These are phyloP conservation scores for Tetradesmus lagerheimii DNA, from an alignment of 139 green algal genomes.

Conservation along the genomic window DNA sequence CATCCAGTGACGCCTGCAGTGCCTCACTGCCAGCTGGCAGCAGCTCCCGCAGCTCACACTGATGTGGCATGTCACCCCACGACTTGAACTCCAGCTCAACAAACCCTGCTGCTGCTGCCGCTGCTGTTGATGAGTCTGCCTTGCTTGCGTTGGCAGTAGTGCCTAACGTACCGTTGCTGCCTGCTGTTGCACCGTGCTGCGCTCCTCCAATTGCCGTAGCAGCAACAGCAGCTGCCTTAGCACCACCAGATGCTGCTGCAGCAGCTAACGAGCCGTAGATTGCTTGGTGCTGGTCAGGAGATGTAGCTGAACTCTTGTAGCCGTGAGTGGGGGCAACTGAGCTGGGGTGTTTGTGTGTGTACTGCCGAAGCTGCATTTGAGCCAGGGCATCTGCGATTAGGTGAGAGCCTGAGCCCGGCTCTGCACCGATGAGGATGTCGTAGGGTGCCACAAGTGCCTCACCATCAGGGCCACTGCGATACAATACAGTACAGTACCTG, in stretches of 20 bases:
- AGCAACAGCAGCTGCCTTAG: neutral
- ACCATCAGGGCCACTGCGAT: neutral
- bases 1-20: neutral
- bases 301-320: neutral
- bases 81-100: conserved; percentile 35
- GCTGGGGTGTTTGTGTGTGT: neutral
- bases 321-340: neutral
- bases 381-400: neutral
- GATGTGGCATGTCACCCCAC: conserved; percentile 15
- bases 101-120: neutral
- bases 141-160: neutral
- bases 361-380: neutral
- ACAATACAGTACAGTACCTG: too few species aligned
- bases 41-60: conserved; percentile 5
- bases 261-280: conserved; percentile 10
- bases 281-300: neutral
- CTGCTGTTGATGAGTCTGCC: neutral
- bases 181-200: neutral
- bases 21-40: neutral
- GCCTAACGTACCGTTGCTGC: neutral
- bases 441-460: neutral
- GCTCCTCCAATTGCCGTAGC: neutral
- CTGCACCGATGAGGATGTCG: neutral
- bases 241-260: conserved; percentile 20
- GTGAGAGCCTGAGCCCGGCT: neutral